These are phyloP conservation scores for Grammothele lineata DNA, from an alignment of 768 basidiomycete species.

Conservation along the genomic window DNA sequence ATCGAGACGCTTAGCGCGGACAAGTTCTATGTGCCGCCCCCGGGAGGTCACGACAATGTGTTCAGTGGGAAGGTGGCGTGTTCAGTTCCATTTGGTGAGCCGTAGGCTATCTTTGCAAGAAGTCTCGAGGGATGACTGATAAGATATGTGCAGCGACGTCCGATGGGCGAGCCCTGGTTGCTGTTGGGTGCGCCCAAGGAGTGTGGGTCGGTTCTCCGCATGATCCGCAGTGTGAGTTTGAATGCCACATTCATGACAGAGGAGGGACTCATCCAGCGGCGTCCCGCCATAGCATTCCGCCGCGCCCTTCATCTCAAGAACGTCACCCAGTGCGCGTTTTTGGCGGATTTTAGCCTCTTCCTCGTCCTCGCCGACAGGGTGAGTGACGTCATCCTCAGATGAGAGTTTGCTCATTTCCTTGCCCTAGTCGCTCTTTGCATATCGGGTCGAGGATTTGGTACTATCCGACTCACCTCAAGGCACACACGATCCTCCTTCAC, in stretches of 20 bases:
- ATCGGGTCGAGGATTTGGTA: conserved; percentile 94
- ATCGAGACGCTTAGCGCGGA: conserved; percentile 85
- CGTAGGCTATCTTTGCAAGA: conserved; percentile 9
- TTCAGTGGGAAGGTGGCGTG: conserved; percentile 88
- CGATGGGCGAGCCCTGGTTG: conserved; percentile 82
- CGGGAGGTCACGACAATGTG: conserved; percentile 66
- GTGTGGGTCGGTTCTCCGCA: conserved; percentile 94
- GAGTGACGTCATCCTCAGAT: neutral
- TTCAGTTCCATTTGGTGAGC: conserved; percentile 84
- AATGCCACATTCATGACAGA: neutral
- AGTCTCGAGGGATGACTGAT: neutral
- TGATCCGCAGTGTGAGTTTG: conserved; percentile 67
- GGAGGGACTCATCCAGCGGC: neutral
- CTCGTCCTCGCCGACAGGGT: conserved; percentile 93
- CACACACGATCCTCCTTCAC: conserved; percentile 66
- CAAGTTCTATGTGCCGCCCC: conserved; percentile 77
- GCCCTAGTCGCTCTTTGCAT: conserved; percentile 77
- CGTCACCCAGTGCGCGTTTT: conserved; percentile 93
- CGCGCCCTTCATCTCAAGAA: conserved; percentile 91
- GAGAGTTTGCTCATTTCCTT: neutral
- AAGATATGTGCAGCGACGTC: conserved; percentile 57
- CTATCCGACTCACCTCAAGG: conserved; percentile 77
- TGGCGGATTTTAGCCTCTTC: conserved; percentile 96
- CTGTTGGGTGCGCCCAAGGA: conserved; percentile 92
- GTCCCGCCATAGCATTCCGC: conserved; percentile 63